Evolutionary conservation across 2,329 filamentous ascomycete genomes (phyloP), one percentile per base, ranked within the genome.

Genomic region (Verticillium albo-atrum): DNA sequence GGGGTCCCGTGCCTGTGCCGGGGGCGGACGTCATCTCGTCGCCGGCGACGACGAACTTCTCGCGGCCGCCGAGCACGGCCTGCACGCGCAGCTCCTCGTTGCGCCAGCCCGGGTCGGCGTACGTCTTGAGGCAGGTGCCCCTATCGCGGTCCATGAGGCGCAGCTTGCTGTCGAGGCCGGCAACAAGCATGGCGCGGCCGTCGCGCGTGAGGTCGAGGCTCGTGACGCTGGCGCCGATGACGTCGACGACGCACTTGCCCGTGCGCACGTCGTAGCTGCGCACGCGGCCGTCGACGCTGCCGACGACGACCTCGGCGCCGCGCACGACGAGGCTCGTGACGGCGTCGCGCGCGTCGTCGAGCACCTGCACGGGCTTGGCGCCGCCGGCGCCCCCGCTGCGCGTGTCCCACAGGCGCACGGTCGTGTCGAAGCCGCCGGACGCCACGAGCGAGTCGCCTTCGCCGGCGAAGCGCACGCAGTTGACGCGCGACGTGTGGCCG

Each of bases 211-310:
- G 77, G 50, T 77, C 77, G 59, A 97, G 71, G 72, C 88, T 92
- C 7, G 92, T 96, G n/a, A 97, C 89, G 61, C 79, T 80, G 2
- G 78, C 82, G 57, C 85, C 84, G 56, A 95, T 76, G 1, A 91
- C 85, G 74, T 96, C 92, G 1, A 84, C 85, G 4, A 85, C 84
- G 55, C 87, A 81, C 57, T 79, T 80, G 0, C 93, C 93, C 80
- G 85, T 89, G 58, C 92, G 82, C 47, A 96, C 75, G 75, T 98
- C 94, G 75, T 98, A 97, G 61, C 82, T 82, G 58, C 94, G 80
- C 1, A 96, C 85, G 60, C 89, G 81, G 2, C 93, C 93, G 74
- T 98, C 94, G 59, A 97, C 91, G 71, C 91, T 93, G 0, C 89
- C 92, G 1, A 84, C 82, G 2, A 92, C 74, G 55, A 98, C 84